These are phyloP conservation scores for Trichoderma semiorbis DNA, from an alignment of 2,329 filamentous ascomycete genomes.

Conservation along the genomic window DNA sequence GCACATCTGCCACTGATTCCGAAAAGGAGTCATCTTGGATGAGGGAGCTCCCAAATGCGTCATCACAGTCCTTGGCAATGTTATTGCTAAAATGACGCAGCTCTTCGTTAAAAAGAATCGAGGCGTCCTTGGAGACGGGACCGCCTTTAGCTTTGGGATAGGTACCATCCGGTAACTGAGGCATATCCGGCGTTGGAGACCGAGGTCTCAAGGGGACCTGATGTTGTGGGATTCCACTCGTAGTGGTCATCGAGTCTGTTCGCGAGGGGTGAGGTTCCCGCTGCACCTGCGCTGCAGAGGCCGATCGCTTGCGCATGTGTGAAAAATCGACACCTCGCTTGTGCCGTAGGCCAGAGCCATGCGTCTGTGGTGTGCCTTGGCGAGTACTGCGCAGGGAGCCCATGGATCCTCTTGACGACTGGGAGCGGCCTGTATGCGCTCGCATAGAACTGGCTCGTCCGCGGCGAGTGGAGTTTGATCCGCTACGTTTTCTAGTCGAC, in stretches of 20 bases:
- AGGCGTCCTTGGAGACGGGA: conserved; percentile 25
- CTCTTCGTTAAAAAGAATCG: conserved; percentile 62
- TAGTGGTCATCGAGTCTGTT: conserved; percentile 22
- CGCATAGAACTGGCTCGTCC: conserved; percentile 30
- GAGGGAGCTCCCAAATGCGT: conserved; percentile 75
- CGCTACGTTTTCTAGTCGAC: conserved; percentile 34
- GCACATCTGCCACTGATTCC: conserved; percentile 32
- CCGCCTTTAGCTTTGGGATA: conserved; percentile 27
- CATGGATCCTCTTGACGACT: conserved; percentile 42
- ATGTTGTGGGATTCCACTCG: conserved; percentile 23
- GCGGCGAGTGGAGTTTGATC: conserved; percentile 32
- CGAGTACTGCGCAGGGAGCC: conserved; percentile 48
- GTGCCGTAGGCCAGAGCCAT: conserved; percentile 42
- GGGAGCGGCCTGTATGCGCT: conserved; percentile 30
- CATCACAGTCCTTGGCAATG: conserved; percentile 85
- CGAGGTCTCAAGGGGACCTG: conserved; percentile 24
- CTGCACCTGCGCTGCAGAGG: conserved; percentile 27
- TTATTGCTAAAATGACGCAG: conserved; percentile 79
- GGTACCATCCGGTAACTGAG: conserved; percentile 25
- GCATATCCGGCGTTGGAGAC: conserved; percentile 31
- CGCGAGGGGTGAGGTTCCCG: conserved; percentile 16
- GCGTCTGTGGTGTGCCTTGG: conserved; percentile 41
- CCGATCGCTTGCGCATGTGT: conserved; percentile 41
- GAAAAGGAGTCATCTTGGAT: conserved; percentile 39
- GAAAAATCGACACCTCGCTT: conserved; percentile 56